Percentiles rank a stretch among this genome's conserved stretches.
Evolutionary conservation across 768 basidiomycete genomes (phyloP).

Genomic region (Auricularia auricula-judae): DNA sequence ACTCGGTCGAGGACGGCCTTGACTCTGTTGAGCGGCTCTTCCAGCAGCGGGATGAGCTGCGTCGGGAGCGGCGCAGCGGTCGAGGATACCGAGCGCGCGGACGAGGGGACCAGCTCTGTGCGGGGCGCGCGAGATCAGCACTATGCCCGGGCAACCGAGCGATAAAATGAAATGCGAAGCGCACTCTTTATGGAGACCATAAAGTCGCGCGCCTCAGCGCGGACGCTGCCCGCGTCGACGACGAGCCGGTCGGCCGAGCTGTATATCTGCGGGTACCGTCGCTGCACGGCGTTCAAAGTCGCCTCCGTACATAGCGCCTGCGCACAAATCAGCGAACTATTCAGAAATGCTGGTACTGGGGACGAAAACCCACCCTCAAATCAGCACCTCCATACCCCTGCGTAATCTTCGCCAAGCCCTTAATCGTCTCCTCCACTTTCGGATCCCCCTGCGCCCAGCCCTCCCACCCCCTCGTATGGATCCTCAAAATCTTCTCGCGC

Average conservation of each 20-base stretch:
- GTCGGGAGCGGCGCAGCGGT: conserved; percentile 73
- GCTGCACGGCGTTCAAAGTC: conserved; percentile 88
- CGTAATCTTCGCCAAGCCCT: conserved; percentile 75
- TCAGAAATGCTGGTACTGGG: not conserved
- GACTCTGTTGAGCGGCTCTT: conserved; percentile 54
- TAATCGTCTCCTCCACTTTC: conserved; percentile 35
- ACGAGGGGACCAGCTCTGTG: conserved; percentile 86
- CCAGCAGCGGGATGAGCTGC: conserved; percentile 74
- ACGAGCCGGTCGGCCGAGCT: conserved; percentile 77
- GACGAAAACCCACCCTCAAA: conserved; percentile 59
- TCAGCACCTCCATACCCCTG: conserved; percentile 99
- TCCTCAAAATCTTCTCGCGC: conserved; percentile 75
- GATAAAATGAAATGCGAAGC: conserved; percentile 17
- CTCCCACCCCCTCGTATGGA: conserved; percentile 85
- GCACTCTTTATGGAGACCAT: conserved; percentile 94
- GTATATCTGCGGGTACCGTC: conserved; percentile 96
- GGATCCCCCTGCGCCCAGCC: conserved; percentile 52
- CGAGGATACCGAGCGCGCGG: conserved; percentile 81
- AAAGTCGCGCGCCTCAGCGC: conserved; percentile 80
- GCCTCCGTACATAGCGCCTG: conserved; percentile 95
- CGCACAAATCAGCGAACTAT: not conserved
- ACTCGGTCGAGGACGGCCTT: conserved; percentile 62
- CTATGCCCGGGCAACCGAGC: not conserved
- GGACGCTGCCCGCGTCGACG: conserved; percentile 77
- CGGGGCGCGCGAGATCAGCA: too few relatives aligned